Evolutionary conservation across 1,284 basidiomycete genomes (phyloP).

Genomic region (Sporisorium exsertum): DNA sequence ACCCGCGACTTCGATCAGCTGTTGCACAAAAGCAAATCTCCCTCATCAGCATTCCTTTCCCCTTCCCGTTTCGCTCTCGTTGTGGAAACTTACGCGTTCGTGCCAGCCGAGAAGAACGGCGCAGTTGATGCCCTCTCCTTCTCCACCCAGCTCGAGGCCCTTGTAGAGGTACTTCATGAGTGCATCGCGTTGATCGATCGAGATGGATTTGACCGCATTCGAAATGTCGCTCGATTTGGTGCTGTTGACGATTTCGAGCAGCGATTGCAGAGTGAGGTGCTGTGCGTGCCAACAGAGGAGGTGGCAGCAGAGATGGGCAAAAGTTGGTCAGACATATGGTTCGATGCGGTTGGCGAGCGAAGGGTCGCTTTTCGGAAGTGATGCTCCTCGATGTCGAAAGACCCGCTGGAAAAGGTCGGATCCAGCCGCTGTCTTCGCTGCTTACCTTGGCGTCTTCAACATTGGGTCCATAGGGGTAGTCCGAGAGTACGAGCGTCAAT

Average conservation of each 20-base stretch:
- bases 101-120: slow-evolving; percentile 94
- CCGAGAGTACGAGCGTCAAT: slow-evolving; percentile 51
- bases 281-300: slow-evolving; percentile 3
- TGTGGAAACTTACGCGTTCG: slow-evolving; percentile 81
- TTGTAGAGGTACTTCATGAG: slow-evolving; percentile 99
- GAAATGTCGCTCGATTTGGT: slow-evolving; percentile 92
- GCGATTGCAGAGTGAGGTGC: slow-evolving; percentile 78
- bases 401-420: neutral
- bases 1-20: slow-evolving; percentile 95
- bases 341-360: neutral
- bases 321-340: neutral
- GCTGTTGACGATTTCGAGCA: slow-evolving; percentile 94
- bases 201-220: slow-evolving; percentile 79
- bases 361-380: neutral
- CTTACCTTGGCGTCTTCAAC: slow-evolving; percentile 63
- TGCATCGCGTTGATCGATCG: slow-evolving; percentile 85
- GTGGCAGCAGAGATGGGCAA: no score
- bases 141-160: slow-evolving; percentile 77
- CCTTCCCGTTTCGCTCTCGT: neutral
- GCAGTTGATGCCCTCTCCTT: slow-evolving; percentile 55
- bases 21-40: slow-evolving; percentile 14
- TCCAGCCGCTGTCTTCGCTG: no score
- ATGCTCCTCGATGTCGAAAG: neutral
- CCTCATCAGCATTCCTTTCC: neutral
- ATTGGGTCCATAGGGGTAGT: slow-evolving; percentile 60